These are phyloP conservation scores for Entrophospora sp. DNA, from an alignment of 192 early-diverging fungal species.

Conservation along the genomic window DNA sequence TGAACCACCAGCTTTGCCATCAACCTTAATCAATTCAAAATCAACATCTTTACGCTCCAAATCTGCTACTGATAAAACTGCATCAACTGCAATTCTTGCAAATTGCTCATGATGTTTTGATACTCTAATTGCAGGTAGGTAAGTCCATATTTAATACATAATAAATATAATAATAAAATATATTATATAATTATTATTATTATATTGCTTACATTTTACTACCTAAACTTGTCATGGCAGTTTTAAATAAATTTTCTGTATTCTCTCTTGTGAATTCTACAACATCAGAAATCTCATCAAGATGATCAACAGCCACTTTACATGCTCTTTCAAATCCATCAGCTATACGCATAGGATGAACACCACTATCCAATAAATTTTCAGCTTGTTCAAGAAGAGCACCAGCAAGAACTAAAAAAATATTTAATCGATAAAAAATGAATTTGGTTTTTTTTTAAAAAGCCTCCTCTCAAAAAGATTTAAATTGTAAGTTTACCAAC, in stretches of 20 bases:
- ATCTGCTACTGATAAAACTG: slow-evolving; percentile 95
- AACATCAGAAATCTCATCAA: slow-evolving; percentile 87
- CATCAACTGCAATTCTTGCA: slow-evolving; percentile 96
- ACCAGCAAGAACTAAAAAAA: slow-evolving; percentile 80
- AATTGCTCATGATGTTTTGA: slow-evolving; percentile 98
- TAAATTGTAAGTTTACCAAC: slow-evolving; percentile 56
- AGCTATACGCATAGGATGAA: slow-evolving; percentile 98
- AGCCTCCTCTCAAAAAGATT: neutral
- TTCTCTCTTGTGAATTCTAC: slow-evolving; percentile 78
- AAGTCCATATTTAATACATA: no score
- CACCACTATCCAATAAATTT: slow-evolving; percentile 85
- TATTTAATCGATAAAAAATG: neutral
- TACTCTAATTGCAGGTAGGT: no score
- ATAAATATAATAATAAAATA: neutral
- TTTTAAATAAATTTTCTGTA: slow-evolving; percentile 79
- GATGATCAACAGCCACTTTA: slow-evolving; percentile 81
- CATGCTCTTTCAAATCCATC: slow-evolving; percentile 99
- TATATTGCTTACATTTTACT: slow-evolving; percentile 89
- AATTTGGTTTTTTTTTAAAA: neutral
- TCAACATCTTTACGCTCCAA: slow-evolving; percentile 99
- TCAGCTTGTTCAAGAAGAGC: slow-evolving; percentile 96
- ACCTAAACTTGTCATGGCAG: slow-evolving; percentile 94
- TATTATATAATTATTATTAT: no score
- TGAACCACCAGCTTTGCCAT: slow-evolving; percentile 97
- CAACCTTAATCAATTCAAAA: slow-evolving; percentile 99